These are phyloP conservation scores for Kodamaea sagamina DNA, from an alignment of 805 yeast species.

Conservation along the genomic window DNA sequence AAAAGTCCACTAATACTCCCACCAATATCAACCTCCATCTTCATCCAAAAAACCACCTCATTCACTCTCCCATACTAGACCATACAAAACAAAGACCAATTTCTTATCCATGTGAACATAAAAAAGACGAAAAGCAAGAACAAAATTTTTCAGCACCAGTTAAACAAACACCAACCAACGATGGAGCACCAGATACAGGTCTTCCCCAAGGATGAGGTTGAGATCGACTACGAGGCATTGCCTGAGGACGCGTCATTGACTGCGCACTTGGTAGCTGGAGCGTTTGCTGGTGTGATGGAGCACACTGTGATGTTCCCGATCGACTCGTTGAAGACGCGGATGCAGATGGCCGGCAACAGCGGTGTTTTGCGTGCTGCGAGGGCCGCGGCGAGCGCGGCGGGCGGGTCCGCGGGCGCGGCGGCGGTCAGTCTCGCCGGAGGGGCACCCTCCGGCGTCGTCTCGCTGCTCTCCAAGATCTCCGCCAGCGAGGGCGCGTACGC, in stretches of 20 bases:
- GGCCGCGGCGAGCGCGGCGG: neutral
- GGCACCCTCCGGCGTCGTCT: constrained; percentile 38
- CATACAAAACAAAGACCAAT: too few species aligned
- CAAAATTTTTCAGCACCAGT: constrained; percentile 8
- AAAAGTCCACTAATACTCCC: too few species aligned
- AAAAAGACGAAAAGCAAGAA: too few species aligned
- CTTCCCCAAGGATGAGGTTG: constrained; percentile 40
- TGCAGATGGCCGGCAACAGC: constrained; percentile 59
- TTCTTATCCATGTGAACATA: too few species aligned
- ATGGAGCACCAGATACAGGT: constrained; percentile 29
- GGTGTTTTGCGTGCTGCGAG: neutral
- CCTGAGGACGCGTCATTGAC: constrained; percentile 82
- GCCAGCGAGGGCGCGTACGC: constrained; percentile 86
- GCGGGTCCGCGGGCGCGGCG: neutral
- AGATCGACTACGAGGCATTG: constrained; percentile 86
- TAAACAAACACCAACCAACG: neutral
- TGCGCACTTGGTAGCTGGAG: constrained; percentile 89
- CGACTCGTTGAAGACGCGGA: constrained; percentile 93
- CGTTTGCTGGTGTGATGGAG: constrained; percentile 99
- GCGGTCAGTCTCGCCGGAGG: neutral
- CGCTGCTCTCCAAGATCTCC: constrained; percentile 72
- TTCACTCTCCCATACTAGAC: too few species aligned
- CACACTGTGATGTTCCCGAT: constrained; percentile 96
- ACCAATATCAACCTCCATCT: too few species aligned
- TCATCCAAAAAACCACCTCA: too few species aligned